A percentile compares a stretch with the other conserved stretches of the same genome.
Conservation (phyloP, 2,329 filamentous ascomycete species). For the Botrytis hyacinthi region DNA sequence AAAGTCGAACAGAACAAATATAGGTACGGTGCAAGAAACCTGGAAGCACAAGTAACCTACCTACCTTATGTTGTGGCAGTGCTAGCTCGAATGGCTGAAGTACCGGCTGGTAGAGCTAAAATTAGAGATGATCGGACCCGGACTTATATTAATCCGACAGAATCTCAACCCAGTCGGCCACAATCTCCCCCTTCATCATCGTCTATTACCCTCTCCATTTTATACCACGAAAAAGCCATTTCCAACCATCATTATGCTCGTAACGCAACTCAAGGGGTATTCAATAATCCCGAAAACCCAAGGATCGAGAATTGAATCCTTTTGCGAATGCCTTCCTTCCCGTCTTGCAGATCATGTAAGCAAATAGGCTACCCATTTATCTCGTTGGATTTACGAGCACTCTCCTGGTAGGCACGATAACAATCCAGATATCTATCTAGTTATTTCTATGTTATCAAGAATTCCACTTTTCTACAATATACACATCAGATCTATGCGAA, state of each 20-base stretch:
- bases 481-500: background rate
- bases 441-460: background rate
- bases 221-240: background rate
- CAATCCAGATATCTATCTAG: background rate
- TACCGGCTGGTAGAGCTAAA: background rate
- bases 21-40: background rate
- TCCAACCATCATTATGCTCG: background rate
- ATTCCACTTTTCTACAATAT: no score
- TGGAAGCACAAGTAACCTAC: background rate
- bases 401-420: no score
- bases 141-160: background rate
- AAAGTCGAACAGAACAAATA: background rate
- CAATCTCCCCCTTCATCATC: background rate
- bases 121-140: background rate
- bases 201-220: background rate
- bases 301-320: background rate
- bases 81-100: background rate
- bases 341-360: background rate
- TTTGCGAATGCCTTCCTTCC: background rate
- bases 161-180: background rate
- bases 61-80: background rate
- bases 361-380: background rate
- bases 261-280: background rate
- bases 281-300: no score
- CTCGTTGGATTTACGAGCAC: background rate